Conservation (phyloP, 768 basidiomycete species). For the Solioccasus polychromus region DNA sequence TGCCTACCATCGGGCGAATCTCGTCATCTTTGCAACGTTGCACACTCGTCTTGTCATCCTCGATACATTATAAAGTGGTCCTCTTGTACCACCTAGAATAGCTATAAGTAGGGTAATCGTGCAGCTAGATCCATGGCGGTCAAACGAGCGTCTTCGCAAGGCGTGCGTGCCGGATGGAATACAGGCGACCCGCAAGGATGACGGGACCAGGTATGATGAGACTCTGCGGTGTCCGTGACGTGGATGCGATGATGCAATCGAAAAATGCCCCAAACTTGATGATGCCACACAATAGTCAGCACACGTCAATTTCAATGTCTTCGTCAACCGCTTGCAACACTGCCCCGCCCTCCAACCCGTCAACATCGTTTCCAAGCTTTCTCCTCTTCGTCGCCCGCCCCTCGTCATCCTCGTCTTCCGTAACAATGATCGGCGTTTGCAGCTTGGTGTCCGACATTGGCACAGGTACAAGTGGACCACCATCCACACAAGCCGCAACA, state of each 20-base stretch:
- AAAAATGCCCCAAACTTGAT: too few relatives aligned
- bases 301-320: slow-evolving; percentile 30
- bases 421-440: slow-evolving; percentile 54
- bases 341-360: slow-evolving; percentile 1
- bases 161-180: too few relatives aligned
- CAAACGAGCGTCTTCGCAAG: too few relatives aligned
- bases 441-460: slow-evolving; percentile 29
- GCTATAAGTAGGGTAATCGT: slow-evolving; percentile 23
- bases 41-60: slow-evolving; percentile 11
- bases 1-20: too few relatives aligned
- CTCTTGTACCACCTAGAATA: slow-evolving; percentile 14
- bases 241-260: slow-evolving; percentile 12
- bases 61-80: slow-evolving; percentile 7
- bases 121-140: slow-evolving; percentile 8
- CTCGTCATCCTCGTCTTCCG: slow-evolving; percentile 55
- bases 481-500: slow-evolving; percentile 15
- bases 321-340: slow-evolving; percentile 20
- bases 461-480: slow-evolving; percentile 30
- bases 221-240: slow-evolving; percentile 17
- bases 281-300: slow-evolving; percentile 11
- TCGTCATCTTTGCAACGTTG: too few relatives aligned
- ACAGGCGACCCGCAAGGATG: too few relatives aligned
- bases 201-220: slow-evolving; percentile 14
- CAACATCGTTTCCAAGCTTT: slow-evolving; percentile 24
- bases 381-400: slow-evolving; percentile 58